Percentiles rank a stretch among this genome's conserved stretches.
phyloP scores from a whole-genome alignment of 1,139 yeast genomes.

The Debaryomycetaceae sp. region DNA sequence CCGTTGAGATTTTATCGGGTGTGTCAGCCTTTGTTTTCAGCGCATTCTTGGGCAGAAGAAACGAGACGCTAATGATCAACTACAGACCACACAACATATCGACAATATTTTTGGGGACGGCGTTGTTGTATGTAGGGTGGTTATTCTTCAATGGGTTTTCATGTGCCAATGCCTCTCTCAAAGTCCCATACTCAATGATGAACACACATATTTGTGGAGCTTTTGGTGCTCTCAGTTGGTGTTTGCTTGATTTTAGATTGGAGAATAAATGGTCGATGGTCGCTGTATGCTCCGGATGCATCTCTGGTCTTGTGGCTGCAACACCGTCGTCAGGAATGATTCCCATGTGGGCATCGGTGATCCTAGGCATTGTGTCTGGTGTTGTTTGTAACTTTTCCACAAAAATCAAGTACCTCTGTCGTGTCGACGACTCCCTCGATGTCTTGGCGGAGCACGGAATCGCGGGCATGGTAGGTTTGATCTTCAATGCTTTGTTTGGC shows the following conservation, averaged over 20 bases:
- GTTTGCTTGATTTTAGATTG: constrained; percentile 79
- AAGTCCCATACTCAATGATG: constrained; percentile 81
- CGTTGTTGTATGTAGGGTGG: constrained; percentile 71
- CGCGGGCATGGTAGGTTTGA: constrained; percentile 86
- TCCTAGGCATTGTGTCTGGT: constrained; percentile 80
- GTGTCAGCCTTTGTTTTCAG: constrained; percentile 87
- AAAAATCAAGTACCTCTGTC: constrained; percentile 73
- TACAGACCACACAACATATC: constrained; percentile 95
- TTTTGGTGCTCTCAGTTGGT: constrained; percentile 92
- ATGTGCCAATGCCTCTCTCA: constrained; percentile 59
- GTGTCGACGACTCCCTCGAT: constrained; percentile 91
- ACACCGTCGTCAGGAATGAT: constrained; percentile 92
- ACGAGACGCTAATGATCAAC: constrained; percentile 79
- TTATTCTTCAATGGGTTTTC: constrained; percentile 85
- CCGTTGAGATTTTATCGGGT: constrained; percentile 91
- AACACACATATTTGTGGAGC: constrained; percentile 89
- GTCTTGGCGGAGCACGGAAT: constrained; percentile 97
- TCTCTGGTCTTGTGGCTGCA: constrained; percentile 94
- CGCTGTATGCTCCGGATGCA: constrained; percentile 91
- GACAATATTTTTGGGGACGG: constrained; percentile 75
- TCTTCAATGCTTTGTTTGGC: constrained; percentile 86
- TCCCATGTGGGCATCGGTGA: constrained; percentile 87
- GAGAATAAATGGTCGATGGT: constrained; percentile 94
- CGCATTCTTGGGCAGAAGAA: constrained; percentile 77
- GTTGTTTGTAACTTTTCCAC: constrained; percentile 87